Conservation (phyloP, 192 early-diverging fungal genomes). For the Rhizoclosmatium globosum region DNA sequence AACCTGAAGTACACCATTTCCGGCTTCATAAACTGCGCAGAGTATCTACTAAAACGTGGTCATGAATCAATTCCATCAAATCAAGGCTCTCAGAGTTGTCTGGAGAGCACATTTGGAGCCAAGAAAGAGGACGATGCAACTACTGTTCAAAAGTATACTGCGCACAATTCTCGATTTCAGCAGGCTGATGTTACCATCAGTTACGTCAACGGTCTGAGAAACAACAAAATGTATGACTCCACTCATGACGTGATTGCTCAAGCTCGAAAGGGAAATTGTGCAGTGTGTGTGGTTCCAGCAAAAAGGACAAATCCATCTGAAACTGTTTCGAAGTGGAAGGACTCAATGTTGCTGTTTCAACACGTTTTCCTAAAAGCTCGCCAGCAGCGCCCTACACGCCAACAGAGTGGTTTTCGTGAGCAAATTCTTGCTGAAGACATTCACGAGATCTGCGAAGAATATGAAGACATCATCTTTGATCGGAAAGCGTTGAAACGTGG, state of each 20-base stretch:
- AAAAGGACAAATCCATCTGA: too few species aligned
- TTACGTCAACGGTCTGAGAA: neutral
- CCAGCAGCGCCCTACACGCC: too few species aligned
- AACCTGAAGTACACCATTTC: neutral
- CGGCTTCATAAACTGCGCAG: neutral
- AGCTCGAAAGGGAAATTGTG: too few species aligned
- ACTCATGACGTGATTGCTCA: neutral
- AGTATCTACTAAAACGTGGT: neutral
- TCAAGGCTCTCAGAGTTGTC: neutral
- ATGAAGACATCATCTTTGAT: too few species aligned
- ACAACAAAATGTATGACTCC: neutral
- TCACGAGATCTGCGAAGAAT: too few species aligned
- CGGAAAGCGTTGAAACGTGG: too few species aligned
- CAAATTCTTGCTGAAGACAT: too few species aligned
- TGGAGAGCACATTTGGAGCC: neutral
- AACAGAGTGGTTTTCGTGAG: too few species aligned
- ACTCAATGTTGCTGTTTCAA: too few species aligned
- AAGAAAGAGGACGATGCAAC: neutral
- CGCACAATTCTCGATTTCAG: neutral
- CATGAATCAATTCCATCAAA: neutral
- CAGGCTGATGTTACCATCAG: neutral
- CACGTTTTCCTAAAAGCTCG: too few species aligned
- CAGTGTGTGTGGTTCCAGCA: too few species aligned
- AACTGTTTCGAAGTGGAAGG: too few species aligned
- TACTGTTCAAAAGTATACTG: neutral